Evolutionary conservation across 345 rosid species (phyloP).

Genomic region (Corymbia maculata): DNA sequence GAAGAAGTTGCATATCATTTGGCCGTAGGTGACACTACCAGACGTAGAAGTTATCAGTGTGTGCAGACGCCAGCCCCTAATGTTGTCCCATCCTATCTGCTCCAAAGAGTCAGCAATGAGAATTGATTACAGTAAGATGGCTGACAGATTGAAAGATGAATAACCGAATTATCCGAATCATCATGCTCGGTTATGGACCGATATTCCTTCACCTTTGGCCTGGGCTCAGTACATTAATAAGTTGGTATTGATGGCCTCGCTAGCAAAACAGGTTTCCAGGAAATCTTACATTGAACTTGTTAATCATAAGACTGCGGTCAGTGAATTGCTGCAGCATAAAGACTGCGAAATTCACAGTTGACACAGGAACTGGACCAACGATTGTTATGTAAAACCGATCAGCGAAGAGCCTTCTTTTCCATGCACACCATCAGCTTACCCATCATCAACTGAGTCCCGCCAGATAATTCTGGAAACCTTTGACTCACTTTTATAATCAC

Average conservation of each 20-base stretch:
- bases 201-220: background rate
- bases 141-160: background rate
- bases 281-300: background rate
- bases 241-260: background rate
- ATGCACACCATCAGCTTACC: slow-evolving; percentile 8
- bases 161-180: background rate
- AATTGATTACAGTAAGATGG: background rate
- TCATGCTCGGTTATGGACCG: background rate
- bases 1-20: background rate
- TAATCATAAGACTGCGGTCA: background rate
- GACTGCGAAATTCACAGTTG: background rate
- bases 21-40: background rate
- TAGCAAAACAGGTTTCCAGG: background rate
- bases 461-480: slow-evolving; percentile 8
- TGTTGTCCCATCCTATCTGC: background rate
- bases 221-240: background rate
- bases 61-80: background rate
- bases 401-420: slow-evolving; percentile 13
- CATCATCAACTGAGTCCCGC: slow-evolving; percentile 13
- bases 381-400: background rate
- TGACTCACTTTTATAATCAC: slow-evolving; percentile 24
- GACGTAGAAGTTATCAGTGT: background rate
- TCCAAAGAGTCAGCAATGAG: background rate
- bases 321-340: background rate
- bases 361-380: slow-evolving; percentile 7